Evolutionary conservation across 1,284 basidiomycete genomes (phyloP).

Genomic region (Cutaneotrichosporon spelunceum): DNA sequence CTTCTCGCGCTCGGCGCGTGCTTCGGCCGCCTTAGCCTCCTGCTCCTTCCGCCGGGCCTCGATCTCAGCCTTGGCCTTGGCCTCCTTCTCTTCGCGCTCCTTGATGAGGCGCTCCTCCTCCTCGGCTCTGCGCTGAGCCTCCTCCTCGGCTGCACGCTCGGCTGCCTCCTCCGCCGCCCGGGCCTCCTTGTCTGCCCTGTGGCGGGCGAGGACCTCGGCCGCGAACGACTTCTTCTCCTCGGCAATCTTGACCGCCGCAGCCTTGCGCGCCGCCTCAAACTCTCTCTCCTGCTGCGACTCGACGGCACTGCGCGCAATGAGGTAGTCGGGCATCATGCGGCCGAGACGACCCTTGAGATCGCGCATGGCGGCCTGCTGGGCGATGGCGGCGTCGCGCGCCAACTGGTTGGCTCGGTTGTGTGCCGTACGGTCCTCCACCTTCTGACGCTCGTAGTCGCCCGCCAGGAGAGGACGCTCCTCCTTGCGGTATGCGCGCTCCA

Average conservation of each 20-base stretch:
- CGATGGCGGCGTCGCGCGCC: conserved; percentile 61
- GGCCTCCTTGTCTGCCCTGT: conserved; percentile 58
- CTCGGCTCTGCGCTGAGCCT: conserved; percentile 55
- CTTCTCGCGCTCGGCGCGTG: conserved; percentile 57
- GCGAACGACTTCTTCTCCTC: conserved; percentile 80
- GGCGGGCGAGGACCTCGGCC: conserved; percentile 55
- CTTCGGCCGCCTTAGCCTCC: conserved; percentile 31
- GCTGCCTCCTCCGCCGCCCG: conserved; percentile 60
- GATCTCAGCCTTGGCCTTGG: conserved; percentile 45
- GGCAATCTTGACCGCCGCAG: conserved; percentile 69
- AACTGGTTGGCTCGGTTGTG: conserved; percentile 66
- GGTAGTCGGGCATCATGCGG: conserved; percentile 74
- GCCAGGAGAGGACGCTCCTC: conserved; percentile 84
- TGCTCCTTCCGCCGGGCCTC: conserved; percentile 56
- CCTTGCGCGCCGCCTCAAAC: conserved; percentile 62
- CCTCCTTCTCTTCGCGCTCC: conserved; percentile 39
- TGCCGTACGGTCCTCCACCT: conserved; percentile 67
- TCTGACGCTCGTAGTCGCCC: conserved; percentile 85
- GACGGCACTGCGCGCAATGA: conserved; percentile 61
- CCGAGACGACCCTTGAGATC: conserved; percentile 73
- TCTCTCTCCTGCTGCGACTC: conserved; percentile 67
- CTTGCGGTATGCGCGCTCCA: conserved; percentile 93
- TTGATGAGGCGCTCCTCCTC: conserved; percentile 49
- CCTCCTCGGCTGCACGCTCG: conserved; percentile 54
- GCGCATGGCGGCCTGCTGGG: conserved; percentile 67